Evolutionary conservation across 2,329 filamentous ascomycete species (phyloP).

Genomic region (Colletotrichum liaoningense): DNA sequence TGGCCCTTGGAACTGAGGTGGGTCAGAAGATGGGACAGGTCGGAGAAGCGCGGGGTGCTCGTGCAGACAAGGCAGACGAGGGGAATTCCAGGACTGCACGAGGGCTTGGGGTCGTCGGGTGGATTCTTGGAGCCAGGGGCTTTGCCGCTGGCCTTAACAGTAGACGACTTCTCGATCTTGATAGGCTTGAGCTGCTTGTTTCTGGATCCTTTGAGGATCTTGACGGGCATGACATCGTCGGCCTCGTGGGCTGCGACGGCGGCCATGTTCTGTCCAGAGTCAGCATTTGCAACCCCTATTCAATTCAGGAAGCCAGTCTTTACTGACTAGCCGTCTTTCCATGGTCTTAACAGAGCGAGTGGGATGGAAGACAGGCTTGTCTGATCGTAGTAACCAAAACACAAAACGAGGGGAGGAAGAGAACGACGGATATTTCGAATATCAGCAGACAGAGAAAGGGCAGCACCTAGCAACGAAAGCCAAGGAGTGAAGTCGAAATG

Average conservation of each 20-base stretch:
- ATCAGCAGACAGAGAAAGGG: neutral
- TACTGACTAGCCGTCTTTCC: constrained; percentile 30
- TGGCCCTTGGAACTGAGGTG: constrained; percentile 96
- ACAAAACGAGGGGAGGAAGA: constrained; percentile 30
- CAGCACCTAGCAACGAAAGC: constrained; percentile 27
- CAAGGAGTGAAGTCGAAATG: constrained; percentile 12
- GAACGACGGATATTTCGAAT: constrained; percentile 19
- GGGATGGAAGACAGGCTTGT: constrained; percentile 7
- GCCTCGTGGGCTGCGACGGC: constrained; percentile 35
- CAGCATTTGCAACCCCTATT: constrained; percentile 9
- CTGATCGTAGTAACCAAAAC: constrained; percentile 27
- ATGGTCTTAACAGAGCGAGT: constrained; percentile 15
- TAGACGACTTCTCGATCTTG: neutral
- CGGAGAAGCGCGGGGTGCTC: constrained; percentile 83
- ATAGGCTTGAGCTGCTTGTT: constrained; percentile 2
- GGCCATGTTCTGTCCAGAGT: constrained; percentile 50
- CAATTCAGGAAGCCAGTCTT: constrained; percentile 5
- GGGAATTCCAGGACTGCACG: constrained; percentile 60
- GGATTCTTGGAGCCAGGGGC: constrained; percentile 34
- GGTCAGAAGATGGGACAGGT: constrained; percentile 91
- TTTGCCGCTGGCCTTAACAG: neutral
- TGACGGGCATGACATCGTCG: neutral
- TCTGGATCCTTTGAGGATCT: constrained; percentile 5
- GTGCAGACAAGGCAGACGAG: constrained; percentile 88
- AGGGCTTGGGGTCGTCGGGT: constrained; percentile 25